A percentile compares a stretch with the other conserved stretches of the same genome.
These are phyloP conservation scores for Aureobasidium zeae DNA, from an alignment of 2,329 filamentous ascomycete species.

Conservation along the genomic window DNA sequence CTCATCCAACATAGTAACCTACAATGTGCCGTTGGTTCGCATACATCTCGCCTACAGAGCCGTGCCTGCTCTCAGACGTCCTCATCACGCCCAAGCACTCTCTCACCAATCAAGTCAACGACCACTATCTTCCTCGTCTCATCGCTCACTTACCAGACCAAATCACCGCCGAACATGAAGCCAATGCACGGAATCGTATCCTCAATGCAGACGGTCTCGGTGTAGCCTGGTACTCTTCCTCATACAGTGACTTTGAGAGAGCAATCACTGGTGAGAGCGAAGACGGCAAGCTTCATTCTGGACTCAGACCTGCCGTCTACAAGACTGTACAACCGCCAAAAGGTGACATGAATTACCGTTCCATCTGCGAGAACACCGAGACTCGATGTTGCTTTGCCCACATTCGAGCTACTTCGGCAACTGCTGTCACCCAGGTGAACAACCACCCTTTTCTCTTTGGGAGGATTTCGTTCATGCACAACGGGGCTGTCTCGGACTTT, in stretches of 20 bases:
- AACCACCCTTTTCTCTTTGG: constrained; percentile 49
- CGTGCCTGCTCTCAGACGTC: constrained; percentile 47
- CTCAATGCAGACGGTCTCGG: constrained; percentile 49
- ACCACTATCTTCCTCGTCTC: constrained; percentile 47
- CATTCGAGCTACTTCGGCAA: constrained; percentile 43
- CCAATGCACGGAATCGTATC: constrained; percentile 43
- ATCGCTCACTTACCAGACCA: constrained; percentile 35
- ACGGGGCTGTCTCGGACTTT: constrained; percentile 43
- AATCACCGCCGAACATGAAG: constrained; percentile 33
- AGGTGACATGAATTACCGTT: constrained; percentile 46
- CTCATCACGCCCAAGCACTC: constrained; percentile 39
- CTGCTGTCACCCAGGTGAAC: constrained; percentile 42
- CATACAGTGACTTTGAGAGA: constrained; percentile 34
- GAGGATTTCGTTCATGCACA: constrained; percentile 48
- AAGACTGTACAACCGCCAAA: constrained; percentile 44
- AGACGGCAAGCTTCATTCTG: constrained; percentile 26
- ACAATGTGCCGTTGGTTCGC: constrained; percentile 44
- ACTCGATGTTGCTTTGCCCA: constrained; percentile 44
- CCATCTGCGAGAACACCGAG: constrained; percentile 43
- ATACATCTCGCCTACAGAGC: constrained; percentile 44
- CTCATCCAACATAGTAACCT: neutral
- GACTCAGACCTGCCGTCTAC: constrained; percentile 42
- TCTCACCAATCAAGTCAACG: constrained; percentile 39
- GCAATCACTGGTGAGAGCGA: constrained; percentile 21
- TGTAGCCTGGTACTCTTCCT: constrained; percentile 46